Evolutionary conservation across 148 eudicot genomes (phyloP), one percentile per base, ranked within the genome.

Genomic region (Talinum fruticosum): DNA sequence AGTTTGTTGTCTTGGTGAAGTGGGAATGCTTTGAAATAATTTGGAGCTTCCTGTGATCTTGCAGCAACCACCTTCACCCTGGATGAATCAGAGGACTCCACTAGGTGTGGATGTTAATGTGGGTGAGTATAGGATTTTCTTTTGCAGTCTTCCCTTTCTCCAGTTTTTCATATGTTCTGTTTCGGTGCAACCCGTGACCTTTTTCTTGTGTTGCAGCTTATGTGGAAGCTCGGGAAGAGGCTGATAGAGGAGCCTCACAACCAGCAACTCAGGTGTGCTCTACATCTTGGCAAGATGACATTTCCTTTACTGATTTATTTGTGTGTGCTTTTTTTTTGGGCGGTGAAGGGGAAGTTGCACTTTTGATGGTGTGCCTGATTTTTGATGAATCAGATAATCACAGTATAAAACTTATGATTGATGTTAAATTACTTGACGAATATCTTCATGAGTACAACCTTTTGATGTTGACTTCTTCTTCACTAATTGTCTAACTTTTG

Each of bases 11-110:
- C 21, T 30, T 73, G 14, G 28, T 38, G 36, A 36, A 59, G 15
- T 53, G 32, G 54, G 70, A 66, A 54, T 24, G 70, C 44, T 35
- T 10, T 10, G 8, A 41, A 41, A 66, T 73, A 57, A 64, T 74
- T 79, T 73, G 66, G 66, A 83, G 54, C 35, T 30, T 79, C 72
- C 28, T 76, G 79, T 82, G 62, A 34, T 85, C 74, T 24, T 85
- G 85, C 94, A 95, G 97, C 96, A 80, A 81, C 90, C 94, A 35
- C 94, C 97, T 47, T 87, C 94, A 24, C 84, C 94, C 65, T 95
- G 94, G 96, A 84, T 91, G 85, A 95, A 83, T 82, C 96, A 90
- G 82, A 91, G 96, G 88, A 87, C 91, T 61, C 74, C 89, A 53
- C 83, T 85, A 33, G 81, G 83, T 64, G 90, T 87, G 49, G 97